Evolutionary conservation across 1,284 basidiomycete species (phyloP).

Genomic region (Irpex sp.): DNA sequence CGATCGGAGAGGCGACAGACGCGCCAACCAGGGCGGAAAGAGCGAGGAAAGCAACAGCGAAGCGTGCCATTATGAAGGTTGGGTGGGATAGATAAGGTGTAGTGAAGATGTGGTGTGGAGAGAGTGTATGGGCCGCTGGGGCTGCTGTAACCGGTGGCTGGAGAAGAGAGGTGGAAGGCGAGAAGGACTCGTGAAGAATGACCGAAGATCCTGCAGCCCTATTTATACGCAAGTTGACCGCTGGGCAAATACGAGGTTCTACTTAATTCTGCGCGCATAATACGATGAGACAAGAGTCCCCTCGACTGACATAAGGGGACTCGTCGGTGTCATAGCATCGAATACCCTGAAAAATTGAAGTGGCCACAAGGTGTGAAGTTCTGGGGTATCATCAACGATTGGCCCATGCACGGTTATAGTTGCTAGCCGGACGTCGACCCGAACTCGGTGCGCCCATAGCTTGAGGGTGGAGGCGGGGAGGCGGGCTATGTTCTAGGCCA

Average conservation of each 20-base stretch:
- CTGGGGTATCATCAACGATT: background rate
- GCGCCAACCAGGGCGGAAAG: constrained; percentile 41
- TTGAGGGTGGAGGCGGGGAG: background rate
- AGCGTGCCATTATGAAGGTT: constrained; percentile 33
- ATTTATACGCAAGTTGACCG: background rate
- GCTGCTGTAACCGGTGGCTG: constrained; percentile 3
- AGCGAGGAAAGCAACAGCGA: constrained; percentile 38
- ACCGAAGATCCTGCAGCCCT: background rate
- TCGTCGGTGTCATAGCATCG: background rate
- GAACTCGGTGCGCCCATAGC: background rate
- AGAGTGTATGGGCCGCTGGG: constrained; percentile 1
- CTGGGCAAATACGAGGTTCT: background rate
- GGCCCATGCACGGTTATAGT: background rate
- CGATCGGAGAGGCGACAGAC: constrained; percentile 46
- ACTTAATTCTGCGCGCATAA: background rate
- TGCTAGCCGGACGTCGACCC: background rate
- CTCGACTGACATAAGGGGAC: background rate
- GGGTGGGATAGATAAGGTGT: constrained; percentile 5
- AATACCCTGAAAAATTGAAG: background rate
- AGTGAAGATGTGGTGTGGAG: constrained; percentile 5
- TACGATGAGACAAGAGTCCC: background rate
- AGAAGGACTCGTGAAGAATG: constrained; percentile 22
- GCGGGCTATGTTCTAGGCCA: background rate
- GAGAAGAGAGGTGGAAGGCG: constrained; percentile 10
- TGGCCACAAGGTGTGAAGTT: background rate